A percentile compares a stretch with the other conserved stretches of the same genome.
These are phyloP conservation scores for Pseudoperonospora humuli DNA, from an alignment of 352 stramenopile species.

Conservation along the genomic window DNA sequence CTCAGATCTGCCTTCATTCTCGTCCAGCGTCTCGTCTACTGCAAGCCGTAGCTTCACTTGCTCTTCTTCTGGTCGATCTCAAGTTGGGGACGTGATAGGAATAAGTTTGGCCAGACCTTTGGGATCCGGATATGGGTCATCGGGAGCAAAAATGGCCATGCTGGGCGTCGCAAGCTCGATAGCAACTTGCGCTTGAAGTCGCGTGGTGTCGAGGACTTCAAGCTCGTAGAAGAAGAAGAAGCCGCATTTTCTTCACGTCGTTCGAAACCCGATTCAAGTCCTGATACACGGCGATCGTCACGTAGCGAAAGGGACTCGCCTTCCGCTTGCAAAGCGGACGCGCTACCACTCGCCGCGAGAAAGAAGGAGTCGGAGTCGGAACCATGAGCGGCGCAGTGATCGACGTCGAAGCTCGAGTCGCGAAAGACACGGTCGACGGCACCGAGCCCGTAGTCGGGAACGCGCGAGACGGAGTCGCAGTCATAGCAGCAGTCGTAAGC, in stretches of 20 bases:
- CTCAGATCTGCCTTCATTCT: slow-evolving; percentile 62
- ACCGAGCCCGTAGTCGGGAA: slow-evolving; percentile 11
- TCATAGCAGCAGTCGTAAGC: slow-evolving; percentile 5
- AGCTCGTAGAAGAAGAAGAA: slow-evolving; percentile 45
- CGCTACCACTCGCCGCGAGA: slow-evolving; percentile 12
- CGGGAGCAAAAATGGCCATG: slow-evolving; percentile 13
- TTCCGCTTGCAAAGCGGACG: too few species aligned
- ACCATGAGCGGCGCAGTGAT: slow-evolving; percentile 3
- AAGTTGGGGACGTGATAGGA: slow-evolving; percentile 75
- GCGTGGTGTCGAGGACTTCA: slow-evolving; percentile 22
- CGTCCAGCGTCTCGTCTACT: slow-evolving; percentile 81
- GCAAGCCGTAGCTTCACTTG: slow-evolving; percentile 85
- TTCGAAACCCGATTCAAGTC: slow-evolving; percentile 11
- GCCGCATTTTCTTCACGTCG: slow-evolving; percentile 1
- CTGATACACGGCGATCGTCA: slow-evolving; percentile 8
- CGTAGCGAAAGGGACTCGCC: slow-evolving; percentile 5
- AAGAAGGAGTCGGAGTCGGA: slow-evolving; percentile 7
- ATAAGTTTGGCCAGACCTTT: slow-evolving; percentile 49
- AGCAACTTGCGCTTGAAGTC: slow-evolving; percentile 42
- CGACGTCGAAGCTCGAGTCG: slow-evolving; percentile 8
- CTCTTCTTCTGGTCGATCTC: slow-evolving; percentile 88
- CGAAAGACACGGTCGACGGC: slow-evolving; percentile 10
- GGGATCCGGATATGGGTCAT: slow-evolving; percentile 79
- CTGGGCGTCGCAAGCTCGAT: slow-evolving; percentile 22
- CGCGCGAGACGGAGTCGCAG: slow-evolving; percentile 9